Conservation (phyloP, 805 yeast species). For the Candida sithepensis region DNA sequence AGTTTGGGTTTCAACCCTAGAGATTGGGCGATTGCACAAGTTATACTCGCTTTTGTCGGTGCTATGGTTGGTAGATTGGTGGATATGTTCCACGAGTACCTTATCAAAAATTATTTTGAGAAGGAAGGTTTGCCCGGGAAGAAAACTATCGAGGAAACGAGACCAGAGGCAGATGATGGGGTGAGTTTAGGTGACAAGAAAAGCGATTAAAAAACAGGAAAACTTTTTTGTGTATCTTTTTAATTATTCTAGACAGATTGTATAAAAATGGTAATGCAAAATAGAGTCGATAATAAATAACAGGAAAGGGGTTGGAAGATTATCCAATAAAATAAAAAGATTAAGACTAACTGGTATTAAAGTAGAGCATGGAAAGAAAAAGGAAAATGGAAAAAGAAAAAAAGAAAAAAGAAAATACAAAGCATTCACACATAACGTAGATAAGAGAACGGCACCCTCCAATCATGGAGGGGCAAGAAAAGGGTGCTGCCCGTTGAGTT, state of each 20-base stretch:
- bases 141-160: no score
- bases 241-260: no score
- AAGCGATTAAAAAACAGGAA: not conserved
- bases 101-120: slow-evolving; percentile 48
- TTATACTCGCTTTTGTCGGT: slow-evolving; percentile 43
- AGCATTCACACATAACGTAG: not conserved
- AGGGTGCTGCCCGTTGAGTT: not conserved
- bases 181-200: not conserved
- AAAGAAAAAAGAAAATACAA: no score
- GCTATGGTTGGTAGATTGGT: slow-evolving; percentile 60
- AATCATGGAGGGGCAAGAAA: not conserved
- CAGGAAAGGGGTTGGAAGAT: no score
- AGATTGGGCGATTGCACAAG: slow-evolving; percentile 50
- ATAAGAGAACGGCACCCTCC: not conserved
- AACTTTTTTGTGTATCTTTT: not conserved
- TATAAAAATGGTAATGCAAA: no score
- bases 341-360: no score
- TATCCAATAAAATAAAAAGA: no score
- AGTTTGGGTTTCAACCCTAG: slow-evolving; percentile 72
- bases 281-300: no score
- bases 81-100: slow-evolving; percentile 45
- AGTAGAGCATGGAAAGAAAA: no score
- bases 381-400: no score
- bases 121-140: slow-evolving; percentile 21
- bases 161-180: not conserved